Conservation (phyloP, 805 yeast genomes). For the Starmera dryadoides region DNA sequence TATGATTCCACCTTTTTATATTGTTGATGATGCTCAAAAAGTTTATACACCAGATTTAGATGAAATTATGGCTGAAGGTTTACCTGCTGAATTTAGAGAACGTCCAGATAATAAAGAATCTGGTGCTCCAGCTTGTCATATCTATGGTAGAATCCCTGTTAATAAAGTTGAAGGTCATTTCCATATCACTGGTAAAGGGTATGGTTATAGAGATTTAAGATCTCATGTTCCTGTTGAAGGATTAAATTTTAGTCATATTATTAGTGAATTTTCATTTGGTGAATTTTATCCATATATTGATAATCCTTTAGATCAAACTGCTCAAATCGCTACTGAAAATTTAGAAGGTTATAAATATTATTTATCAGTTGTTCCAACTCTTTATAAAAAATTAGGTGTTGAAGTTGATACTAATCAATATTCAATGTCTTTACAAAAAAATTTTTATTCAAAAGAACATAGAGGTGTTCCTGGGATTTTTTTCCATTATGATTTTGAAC, state of each 20-base stretch:
- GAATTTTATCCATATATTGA: constrained; percentile 78
- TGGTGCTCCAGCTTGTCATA: constrained; percentile 74
- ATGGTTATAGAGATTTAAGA: constrained; percentile 45
- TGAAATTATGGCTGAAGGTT: constrained; percentile 55
- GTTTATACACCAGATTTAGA: constrained; percentile 58
- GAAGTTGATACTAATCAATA: constrained; percentile 80
- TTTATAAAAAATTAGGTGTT: constrained; percentile 63
- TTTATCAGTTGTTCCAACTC: constrained; percentile 78
- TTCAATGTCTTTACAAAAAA: constrained; percentile 53
- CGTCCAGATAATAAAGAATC: constrained; percentile 31
- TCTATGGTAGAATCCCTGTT: constrained; percentile 77
- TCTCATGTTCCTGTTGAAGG: constrained; percentile 39
- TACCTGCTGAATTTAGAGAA: constrained; percentile 57
- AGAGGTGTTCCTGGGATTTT: constrained; percentile 65
- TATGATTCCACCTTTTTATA: constrained; percentile 43
- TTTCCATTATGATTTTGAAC: constrained; percentile 83
- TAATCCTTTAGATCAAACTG: constrained; percentile 83
- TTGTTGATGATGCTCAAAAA: constrained; percentile 37
- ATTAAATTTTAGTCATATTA: constrained; percentile 76
- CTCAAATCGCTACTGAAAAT: constrained; percentile 42
- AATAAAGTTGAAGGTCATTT: constrained; percentile 82
- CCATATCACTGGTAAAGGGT: constrained; percentile 74
- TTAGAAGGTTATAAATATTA: constrained; percentile 55
- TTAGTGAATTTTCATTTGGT: constrained; percentile 87
- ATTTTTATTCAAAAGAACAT: constrained; percentile 12